These are phyloP conservation scores for Mycena filopes DNA, from an alignment of 768 basidiomycete species.

Conservation along the genomic window DNA sequence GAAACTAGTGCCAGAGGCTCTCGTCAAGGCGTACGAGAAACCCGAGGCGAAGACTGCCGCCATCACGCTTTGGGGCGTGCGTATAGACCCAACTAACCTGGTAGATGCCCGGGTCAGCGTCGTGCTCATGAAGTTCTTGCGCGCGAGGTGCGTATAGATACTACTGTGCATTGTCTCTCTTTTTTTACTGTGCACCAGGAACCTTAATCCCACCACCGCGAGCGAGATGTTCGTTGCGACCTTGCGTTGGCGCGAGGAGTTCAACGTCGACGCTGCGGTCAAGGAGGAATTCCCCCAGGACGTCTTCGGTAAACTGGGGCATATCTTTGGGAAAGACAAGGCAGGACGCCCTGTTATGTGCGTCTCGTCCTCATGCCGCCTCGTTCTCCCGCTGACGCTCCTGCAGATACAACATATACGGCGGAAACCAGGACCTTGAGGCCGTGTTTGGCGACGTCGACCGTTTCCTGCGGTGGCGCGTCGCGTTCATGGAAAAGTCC, in stretches of 20 bases:
- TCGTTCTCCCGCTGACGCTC: too few species aligned
- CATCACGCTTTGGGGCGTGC: slow-evolving; percentile 78
- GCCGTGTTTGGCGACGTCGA: slow-evolving; percentile 82
- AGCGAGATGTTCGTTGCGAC: slow-evolving; percentile 55
- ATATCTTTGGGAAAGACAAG: slow-evolving; percentile 77
- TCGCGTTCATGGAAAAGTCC: slow-evolving; percentile 79
- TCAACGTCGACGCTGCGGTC: slow-evolving; percentile 67
- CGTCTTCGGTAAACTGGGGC: slow-evolving; percentile 71
- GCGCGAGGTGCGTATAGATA: slow-evolving; percentile 68
- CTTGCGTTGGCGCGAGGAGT: slow-evolving; percentile 76
- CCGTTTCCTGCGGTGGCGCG: slow-evolving; percentile 84
- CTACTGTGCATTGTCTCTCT: background rate
- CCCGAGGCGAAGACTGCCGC: slow-evolving; percentile 59
- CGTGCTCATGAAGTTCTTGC: slow-evolving; percentile 83
- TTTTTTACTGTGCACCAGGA: slow-evolving; percentile 6
- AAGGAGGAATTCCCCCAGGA: slow-evolving; percentile 72
- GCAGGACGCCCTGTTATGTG: slow-evolving; percentile 76
- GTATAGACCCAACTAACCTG: slow-evolving; percentile 66
- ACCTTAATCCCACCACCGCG: slow-evolving; percentile 26
- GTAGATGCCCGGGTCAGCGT: slow-evolving; percentile 76
- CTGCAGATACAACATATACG: slow-evolving; percentile 83
- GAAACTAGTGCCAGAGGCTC: slow-evolving; percentile 40
- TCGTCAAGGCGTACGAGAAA: slow-evolving; percentile 62
- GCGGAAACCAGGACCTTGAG: slow-evolving; percentile 71
- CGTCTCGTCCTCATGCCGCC: too few species aligned